phyloP scores from a whole-genome alignment of 352 stramenopile genomes.

The Blastocystis sp. region DNA sequence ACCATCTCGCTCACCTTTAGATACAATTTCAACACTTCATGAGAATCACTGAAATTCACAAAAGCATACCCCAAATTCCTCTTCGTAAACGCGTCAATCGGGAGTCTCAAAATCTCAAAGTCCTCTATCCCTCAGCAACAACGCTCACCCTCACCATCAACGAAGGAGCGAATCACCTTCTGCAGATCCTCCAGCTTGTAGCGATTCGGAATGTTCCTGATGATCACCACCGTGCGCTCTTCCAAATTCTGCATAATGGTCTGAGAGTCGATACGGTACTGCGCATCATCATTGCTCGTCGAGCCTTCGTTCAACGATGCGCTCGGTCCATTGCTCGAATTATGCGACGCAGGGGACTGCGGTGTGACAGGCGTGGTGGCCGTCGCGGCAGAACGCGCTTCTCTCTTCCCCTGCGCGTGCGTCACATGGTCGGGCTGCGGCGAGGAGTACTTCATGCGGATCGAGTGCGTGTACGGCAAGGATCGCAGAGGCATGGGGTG shows the following conservation, averaged over 20 bases:
- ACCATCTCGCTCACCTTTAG: slow-evolving; percentile 1
- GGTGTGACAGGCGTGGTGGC: neutral
- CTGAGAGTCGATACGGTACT: slow-evolving; percentile 54
- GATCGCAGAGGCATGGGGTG: neutral
- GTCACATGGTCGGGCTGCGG: neutral
- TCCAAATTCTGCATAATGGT: slow-evolving; percentile 62
- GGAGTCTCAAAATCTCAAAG: slow-evolving; percentile 51
- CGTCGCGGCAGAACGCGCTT: neutral
- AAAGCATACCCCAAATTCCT: slow-evolving; percentile 72
- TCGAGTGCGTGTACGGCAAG: neutral
- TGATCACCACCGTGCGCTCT: slow-evolving; percentile 62
- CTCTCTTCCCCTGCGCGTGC: neutral
- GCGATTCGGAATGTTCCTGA: slow-evolving; percentile 74
- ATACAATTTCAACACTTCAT: slow-evolving; percentile 67
- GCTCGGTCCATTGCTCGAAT: neutral
- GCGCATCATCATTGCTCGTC: slow-evolving; percentile 5
- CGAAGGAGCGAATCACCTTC: slow-evolving; percentile 32
- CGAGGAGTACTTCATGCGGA: neutral
- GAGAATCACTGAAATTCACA: slow-evolving; percentile 72
- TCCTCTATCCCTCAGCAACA: slow-evolving; percentile 40
- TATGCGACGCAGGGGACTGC: neutral
- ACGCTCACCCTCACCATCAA: neutral
- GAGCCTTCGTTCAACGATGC: neutral
- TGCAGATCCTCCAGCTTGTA: slow-evolving; percentile 71
- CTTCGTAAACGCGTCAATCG: slow-evolving; percentile 71